These are phyloP conservation scores for Clavaria fumosa DNA, from an alignment of 768 basidiomycete species.

Conservation along the genomic window DNA sequence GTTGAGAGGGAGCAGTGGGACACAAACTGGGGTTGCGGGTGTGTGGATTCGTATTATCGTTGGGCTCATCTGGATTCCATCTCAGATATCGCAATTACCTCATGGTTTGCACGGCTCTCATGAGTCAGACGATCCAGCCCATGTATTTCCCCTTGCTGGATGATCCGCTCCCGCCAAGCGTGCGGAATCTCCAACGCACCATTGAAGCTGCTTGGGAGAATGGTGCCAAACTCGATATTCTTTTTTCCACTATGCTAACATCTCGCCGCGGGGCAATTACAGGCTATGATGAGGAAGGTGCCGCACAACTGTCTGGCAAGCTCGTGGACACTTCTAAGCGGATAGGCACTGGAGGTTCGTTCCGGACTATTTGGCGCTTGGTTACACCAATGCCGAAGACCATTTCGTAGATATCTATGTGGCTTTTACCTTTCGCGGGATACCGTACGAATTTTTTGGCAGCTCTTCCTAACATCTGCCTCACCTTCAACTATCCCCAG, in stretches of 20 bases:
- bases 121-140: slow-evolving; percentile 47
- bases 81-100: slow-evolving; percentile 68
- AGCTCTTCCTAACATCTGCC: slow-evolving; percentile 1
- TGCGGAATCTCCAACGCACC: slow-evolving; percentile 62
- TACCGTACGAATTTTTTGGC: slow-evolving; percentile 46
- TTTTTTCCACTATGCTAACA: neutral
- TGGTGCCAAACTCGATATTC: slow-evolving; percentile 23
- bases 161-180: slow-evolving; percentile 41
- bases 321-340: slow-evolving; percentile 47
- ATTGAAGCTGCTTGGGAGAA: slow-evolving; percentile 71
- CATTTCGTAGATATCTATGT: slow-evolving; percentile 65
- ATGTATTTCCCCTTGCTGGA: slow-evolving; percentile 48
- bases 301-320: slow-evolving; percentile 33
- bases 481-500: slow-evolving; percentile 18
- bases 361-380: no score
- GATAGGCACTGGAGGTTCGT: slow-evolving; percentile 67
- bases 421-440: slow-evolving; percentile 62
- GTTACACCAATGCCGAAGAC: no score
- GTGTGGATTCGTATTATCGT: no score
- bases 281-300: slow-evolving; percentile 68
- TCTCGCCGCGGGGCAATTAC: neutral
- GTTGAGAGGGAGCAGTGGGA: slow-evolving; percentile 47
- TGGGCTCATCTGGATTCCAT: no score
- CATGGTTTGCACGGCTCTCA: slow-evolving; percentile 60
- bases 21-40: slow-evolving; percentile 60